Base-by-base conservation (phyloP, 495 filamentous ascomycete species). In the Penicillium cinerascens region DNA sequence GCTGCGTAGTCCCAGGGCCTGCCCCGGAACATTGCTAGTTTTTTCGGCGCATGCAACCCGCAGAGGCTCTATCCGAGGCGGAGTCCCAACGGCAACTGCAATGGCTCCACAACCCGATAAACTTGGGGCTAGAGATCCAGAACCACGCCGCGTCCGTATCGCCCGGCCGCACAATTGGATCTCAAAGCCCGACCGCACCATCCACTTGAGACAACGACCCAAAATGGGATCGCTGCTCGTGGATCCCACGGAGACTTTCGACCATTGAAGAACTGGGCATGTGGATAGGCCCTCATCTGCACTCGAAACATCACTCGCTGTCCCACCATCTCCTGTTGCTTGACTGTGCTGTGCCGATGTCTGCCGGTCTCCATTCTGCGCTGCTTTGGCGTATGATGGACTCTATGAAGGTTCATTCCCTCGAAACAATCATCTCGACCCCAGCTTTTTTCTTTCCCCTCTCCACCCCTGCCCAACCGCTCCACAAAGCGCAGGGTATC, bases 251-350 rank as follows among this genome's bases (percentile, higher is more conserved):
- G 26, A 38, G 22, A 20, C 13, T 20, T 33, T 41, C 8, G 37
- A 21, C 37, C 8, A n/a, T 33, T 10, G 44, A 40, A 40, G 40
- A 22, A 47, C 25, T 56, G 45, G 39, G 50, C 42, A 55, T 55
- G 59, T 60, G 60, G 50, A 25, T 42, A 39, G 17, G 37, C 40
- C 44, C 37, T 49, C 36, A 17, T 37, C 46, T 27, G 33, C 50
- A 35, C 26, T 36, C 29, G n/a, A 51, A 37, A 54, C 50, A 13
- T 52, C 49, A 56, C 42, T 43, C 33, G 29, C 23, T 58, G 56
- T 63, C 52, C 49, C 60, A 63, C 60, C 56, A 60, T 60, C 60
- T 47, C 38, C 37, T 56, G 40, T 42, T 54, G 44, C 47, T 49
- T 48, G 22, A 37, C 45, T 46, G 29, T 37, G 8, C 43, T 51